A percentile compares a stretch with the other conserved stretches of the same genome.
Evolutionary conservation across 2,329 filamentous ascomycete species (phyloP).

Genomic region (Pestalotiopsis sp.): DNA sequence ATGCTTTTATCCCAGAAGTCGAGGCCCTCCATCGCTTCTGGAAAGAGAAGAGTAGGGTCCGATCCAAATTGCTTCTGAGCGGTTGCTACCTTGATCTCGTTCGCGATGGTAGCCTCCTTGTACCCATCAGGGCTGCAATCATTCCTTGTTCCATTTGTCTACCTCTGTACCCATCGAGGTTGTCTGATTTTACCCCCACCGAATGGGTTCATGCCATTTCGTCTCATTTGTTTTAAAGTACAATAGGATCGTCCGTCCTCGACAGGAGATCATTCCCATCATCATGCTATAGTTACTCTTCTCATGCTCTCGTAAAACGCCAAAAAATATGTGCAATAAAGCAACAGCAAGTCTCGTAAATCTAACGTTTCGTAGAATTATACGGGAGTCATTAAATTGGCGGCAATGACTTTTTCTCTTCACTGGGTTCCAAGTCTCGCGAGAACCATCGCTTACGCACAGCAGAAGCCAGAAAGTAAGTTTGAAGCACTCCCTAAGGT

Average conservation of each 20-base stretch:
- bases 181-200: constrained; percentile 14
- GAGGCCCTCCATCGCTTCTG: neutral
- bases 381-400: neutral
- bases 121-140: constrained; percentile 13
- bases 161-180: neutral
- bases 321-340: constrained; percentile 19
- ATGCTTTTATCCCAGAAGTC: constrained; percentile 1
- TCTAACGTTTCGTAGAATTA: constrained; percentile 18
- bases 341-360: constrained; percentile 18
- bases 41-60: neutral
- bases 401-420: neutral
- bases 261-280: constrained; percentile 20
- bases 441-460: constrained; percentile 6
- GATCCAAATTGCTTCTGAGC: neutral
- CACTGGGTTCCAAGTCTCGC: constrained; percentile 14
- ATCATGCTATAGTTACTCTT: constrained; percentile 23
- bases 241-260: neutral
- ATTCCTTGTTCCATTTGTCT: constrained; percentile 12
- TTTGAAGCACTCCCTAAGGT: constrained; percentile 20
- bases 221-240: constrained; percentile 20
- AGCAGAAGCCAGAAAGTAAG: constrained; percentile 8
- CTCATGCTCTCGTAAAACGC: constrained; percentile 28
- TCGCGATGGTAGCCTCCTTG: constrained; percentile 14
- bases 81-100: neutral
- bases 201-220: constrained; percentile 9